Base-by-base conservation (phyloP, 345 rosid genomes). In the Gossypium mustelinum region DNA sequence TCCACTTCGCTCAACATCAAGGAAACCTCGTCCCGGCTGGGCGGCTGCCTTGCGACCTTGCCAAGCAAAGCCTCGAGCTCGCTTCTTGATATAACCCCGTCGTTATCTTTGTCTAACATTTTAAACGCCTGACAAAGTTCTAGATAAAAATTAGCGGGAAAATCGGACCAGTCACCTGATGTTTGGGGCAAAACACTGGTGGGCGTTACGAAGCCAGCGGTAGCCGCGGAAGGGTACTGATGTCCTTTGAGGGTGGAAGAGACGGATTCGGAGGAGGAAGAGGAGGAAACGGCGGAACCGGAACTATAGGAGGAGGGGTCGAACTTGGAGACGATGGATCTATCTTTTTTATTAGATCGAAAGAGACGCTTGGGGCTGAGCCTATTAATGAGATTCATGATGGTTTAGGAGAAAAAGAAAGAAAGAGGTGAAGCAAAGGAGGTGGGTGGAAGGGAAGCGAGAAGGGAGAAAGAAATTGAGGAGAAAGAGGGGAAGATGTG, bases 331-430 rank as follows among this genome's bases (percentile, higher is more conserved):
- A 88, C 81, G 8, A 43, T 17, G 22, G 90, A 72, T 16, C 81
- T 72, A 2, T 84, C 82, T 78, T 79, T 84, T 82, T 70, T 82
- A 29, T 4, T 86, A 60, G 89, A 82, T 1, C 84, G 69, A 73
- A 93, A 92, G 22, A 93, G 27, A 62, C 87, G 90, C 16, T 86
- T 89, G 13, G 99, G 93, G 76, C 93, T 90, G 56, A 89, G 81
- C 29, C 65, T 77, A 4, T 72, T 43, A 76, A 78, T 77, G 58
- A 89, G 79, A 67, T 86, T 85, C 93, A 87, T 90, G 47, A 87
- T 88, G 34, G 67, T 16, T 14, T 8, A 8, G 2, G 34, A 67
- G 13, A 7, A 76, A 18, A 59, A 59, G 25, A 11, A 58, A 13
- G 29, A 5, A 12, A 77, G n/a, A 2, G 61, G 6, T 4, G 39